phyloP scores from a whole-genome alignment of 2,329 filamentous ascomycete species.

The Penicillium occitanis region DNA sequence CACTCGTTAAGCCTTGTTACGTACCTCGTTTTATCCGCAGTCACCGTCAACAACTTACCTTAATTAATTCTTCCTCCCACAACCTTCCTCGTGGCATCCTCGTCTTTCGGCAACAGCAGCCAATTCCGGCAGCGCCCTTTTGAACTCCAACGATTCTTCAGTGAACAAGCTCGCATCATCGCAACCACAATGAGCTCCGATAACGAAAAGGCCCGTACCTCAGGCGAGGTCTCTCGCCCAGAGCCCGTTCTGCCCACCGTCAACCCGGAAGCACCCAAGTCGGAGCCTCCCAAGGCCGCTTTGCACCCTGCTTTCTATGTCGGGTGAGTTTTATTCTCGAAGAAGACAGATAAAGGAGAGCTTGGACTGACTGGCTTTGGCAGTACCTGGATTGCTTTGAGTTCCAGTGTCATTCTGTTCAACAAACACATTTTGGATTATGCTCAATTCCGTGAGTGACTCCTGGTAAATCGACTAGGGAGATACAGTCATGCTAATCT shows the following conservation, averaged over 20 bases:
- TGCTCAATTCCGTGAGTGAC: slow-evolving; percentile 70
- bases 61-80: slow-evolving; percentile 3
- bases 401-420: slow-evolving; percentile 94
- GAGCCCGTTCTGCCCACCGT: slow-evolving; percentile 69
- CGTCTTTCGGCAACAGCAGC: slow-evolving; percentile 45
- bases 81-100: slow-evolving; percentile 43
- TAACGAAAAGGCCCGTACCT: slow-evolving; percentile 79
- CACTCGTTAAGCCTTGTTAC: slow-evolving; percentile 20
- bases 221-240: slow-evolving; percentile 61
- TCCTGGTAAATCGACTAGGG: slow-evolving; percentile 15
- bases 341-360: neutral
- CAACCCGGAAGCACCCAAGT: slow-evolving; percentile 73
- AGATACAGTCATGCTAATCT: slow-evolving; percentile 20
- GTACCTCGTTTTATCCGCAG: slow-evolving; percentile 6
- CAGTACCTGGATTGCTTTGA: slow-evolving; percentile 89
- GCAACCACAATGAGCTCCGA: slow-evolving; percentile 58
- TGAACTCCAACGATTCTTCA: slow-evolving; percentile 49
- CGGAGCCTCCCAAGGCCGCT: slow-evolving; percentile 61
- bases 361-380: slow-evolving; percentile 23
- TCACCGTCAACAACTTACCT: neutral
- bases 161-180: slow-evolving; percentile 39
- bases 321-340: slow-evolving; percentile 45
- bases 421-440: slow-evolving; percentile 98
- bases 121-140: slow-evolving; percentile 49
- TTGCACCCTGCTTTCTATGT: slow-evolving; percentile 88